Evolutionary conservation across 2,329 filamentous ascomycete species (phyloP).

Genomic region (Colletotrichum sp.): DNA sequence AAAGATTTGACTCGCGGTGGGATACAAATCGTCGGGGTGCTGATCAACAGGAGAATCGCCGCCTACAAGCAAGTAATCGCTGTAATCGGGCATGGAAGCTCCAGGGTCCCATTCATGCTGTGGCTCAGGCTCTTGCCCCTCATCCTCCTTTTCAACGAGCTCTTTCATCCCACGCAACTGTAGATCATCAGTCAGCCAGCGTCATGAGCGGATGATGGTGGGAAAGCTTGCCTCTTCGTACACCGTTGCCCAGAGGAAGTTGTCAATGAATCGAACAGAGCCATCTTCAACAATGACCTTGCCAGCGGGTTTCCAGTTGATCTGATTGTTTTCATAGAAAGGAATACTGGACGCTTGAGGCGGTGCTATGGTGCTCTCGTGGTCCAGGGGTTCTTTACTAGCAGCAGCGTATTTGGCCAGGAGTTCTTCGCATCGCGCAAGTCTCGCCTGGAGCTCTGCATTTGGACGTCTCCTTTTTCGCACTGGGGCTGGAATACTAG

Average conservation of each 20-base stretch:
- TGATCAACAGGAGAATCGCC: not conserved
- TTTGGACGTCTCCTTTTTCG: slow-evolving; percentile 64
- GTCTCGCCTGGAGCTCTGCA: slow-evolving; percentile 64
- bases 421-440: slow-evolving; percentile 63
- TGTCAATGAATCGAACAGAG: slow-evolving; percentile 61
- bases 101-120: slow-evolving; percentile 1
- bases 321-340: slow-evolving; percentile 15
- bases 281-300: slow-evolving; percentile 61
- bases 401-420: slow-evolving; percentile 58
- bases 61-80: slow-evolving; percentile 3
- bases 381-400: not conserved
- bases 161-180: slow-evolving; percentile 7
- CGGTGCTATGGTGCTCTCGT: not conserved
- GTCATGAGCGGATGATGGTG: not conserved
- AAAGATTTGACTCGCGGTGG: slow-evolving; percentile 32
- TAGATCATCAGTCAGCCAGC: not conserved
- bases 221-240: slow-evolving; percentile 55
- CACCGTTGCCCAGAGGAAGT: slow-evolving; percentile 57
- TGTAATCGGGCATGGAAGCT: slow-evolving; percentile 14
- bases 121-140: not conserved
- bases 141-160: not conserved
- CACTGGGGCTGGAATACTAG: slow-evolving; percentile 63
- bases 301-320: slow-evolving; percentile 47
- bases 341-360: not conserved
- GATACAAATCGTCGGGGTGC: not conserved